Conservation (phyloP, 441 rosid genomes). For the Euphorbia celastroides region DNA sequence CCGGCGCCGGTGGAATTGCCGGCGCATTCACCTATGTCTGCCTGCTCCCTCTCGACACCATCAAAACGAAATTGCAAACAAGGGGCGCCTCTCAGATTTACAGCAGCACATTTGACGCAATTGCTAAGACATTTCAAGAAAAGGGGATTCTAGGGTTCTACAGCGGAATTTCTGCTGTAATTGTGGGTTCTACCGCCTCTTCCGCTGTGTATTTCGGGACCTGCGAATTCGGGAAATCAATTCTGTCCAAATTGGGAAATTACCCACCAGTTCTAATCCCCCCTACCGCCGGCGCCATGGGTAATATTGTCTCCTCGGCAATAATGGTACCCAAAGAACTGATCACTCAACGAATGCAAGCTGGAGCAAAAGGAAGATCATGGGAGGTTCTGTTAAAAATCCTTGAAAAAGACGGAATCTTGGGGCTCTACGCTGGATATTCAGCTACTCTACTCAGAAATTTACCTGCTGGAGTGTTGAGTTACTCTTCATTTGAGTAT, state of each 20-base stretch:
- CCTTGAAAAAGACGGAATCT: slow-evolving; percentile 72
- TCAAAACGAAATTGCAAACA: slow-evolving; percentile 90
- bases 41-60: slow-evolving; percentile 74
- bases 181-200: slow-evolving; percentile 90
- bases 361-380: slow-evolving; percentile 78
- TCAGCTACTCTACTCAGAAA: slow-evolving; percentile 84
- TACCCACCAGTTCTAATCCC: slow-evolving; percentile 77
- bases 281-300: slow-evolving; percentile 96
- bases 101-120: slow-evolving; percentile 60
- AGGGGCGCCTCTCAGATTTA: slow-evolving; percentile 78
- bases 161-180: slow-evolving; percentile 86
- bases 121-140: slow-evolving; percentile 64
- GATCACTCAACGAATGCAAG: slow-evolving; percentile 91
- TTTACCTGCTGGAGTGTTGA: slow-evolving; percentile 86
- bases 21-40: slow-evolving; percentile 93
- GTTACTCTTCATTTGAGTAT: slow-evolving; percentile 90
- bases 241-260: slow-evolving; percentile 50
- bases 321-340: slow-evolving; percentile 94
- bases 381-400: slow-evolving; percentile 68
- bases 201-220: slow-evolving; percentile 94
- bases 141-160: slow-evolving; percentile 81
- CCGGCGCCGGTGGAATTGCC: slow-evolving; percentile 82
- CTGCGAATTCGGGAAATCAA: slow-evolving; percentile 90
- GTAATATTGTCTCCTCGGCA: slow-evolving; percentile 83
- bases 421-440: slow-evolving; percentile 87